A percentile compares a stretch with the other conserved stretches of the same genome.
phyloP scores from a whole-genome alignment of 2,329 filamentous ascomycete species.

The Cordyceps sp. region DNA sequence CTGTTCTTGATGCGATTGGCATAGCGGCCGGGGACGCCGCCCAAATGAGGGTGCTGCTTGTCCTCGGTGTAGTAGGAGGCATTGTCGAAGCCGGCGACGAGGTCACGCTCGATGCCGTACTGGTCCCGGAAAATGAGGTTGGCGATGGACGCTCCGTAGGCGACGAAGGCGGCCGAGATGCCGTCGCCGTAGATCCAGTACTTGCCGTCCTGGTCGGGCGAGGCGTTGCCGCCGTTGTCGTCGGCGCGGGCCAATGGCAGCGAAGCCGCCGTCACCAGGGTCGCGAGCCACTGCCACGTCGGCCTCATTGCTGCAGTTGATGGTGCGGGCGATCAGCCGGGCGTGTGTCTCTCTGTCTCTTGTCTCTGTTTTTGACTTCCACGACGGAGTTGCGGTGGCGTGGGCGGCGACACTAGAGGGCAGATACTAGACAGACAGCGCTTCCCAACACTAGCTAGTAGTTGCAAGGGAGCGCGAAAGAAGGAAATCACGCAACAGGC shows the following conservation, averaged over 20 bases:
- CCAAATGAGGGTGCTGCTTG: conserved; percentile 52
- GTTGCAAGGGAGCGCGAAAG: too few species aligned
- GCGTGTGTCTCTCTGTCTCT: too few species aligned
- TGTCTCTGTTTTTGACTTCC: too few species aligned
- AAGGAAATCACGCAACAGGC: too few species aligned
- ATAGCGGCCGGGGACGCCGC: conserved; percentile 58
- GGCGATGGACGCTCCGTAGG: conserved; percentile 58
- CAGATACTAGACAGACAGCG: too few species aligned
- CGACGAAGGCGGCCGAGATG: conserved; percentile 53
- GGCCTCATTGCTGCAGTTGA: too few species aligned
- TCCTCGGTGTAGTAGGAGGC: conserved; percentile 53
- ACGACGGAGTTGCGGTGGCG: too few species aligned
- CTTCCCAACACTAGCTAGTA: too few species aligned
- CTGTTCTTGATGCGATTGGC: conserved; percentile 71
- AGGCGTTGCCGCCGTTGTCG: too few species aligned
- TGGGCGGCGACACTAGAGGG: too few species aligned
- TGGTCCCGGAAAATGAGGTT: conserved; percentile 56
- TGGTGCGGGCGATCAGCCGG: too few species aligned
- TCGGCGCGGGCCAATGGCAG: conserved; percentile 4
- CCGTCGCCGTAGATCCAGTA: conserved; percentile 54
- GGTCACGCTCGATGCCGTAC: conserved; percentile 49
- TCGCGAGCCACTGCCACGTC: not conserved
- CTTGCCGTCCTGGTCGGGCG: conserved; percentile 44
- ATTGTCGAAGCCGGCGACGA: conserved; percentile 63
- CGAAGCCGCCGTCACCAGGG: not conserved